These are phyloP conservation scores for Corylus avellana DNA, from an alignment of 306 rosid genomes.

Conservation along the genomic window DNA sequence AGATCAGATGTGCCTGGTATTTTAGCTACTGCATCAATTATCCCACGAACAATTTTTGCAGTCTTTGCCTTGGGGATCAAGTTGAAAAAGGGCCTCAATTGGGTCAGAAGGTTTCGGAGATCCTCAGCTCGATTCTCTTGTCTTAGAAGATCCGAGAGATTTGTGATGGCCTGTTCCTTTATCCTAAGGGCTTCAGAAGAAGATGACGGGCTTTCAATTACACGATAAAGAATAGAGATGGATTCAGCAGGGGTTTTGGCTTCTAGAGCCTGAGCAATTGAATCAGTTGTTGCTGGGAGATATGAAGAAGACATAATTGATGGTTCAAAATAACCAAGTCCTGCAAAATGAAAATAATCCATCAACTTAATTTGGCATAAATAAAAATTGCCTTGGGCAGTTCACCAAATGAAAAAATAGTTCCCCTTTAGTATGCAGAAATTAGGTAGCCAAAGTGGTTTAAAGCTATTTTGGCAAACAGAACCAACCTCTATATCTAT, in stretches of 20 bases:
- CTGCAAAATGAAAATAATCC: constrained; percentile 40
- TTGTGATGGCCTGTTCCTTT: constrained; percentile 82
- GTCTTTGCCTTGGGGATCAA: constrained; percentile 93
- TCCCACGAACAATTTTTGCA: constrained; percentile 87
- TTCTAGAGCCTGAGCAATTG: constrained; percentile 69
- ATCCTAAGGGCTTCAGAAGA: constrained; percentile 82
- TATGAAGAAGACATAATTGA: constrained; percentile 66
- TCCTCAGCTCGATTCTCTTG: constrained; percentile 91
- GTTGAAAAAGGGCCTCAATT: constrained; percentile 88
- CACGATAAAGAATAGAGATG: constrained; percentile 70
- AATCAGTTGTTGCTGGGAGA: constrained; percentile 56
- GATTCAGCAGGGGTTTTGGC: constrained; percentile 65
- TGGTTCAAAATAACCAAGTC: constrained; percentile 25
- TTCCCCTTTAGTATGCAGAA: background rate
- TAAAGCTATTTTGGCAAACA: background rate
- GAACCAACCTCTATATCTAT: background rate
- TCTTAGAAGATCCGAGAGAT: constrained; percentile 71
- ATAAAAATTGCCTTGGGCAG: background rate
- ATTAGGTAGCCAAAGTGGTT: background rate
- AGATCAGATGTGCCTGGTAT: constrained; percentile 86
- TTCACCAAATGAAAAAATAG: background rate
- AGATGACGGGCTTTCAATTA: constrained; percentile 81
- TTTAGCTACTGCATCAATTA: constrained; percentile 85
- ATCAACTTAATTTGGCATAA: background rate
- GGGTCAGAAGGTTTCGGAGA: constrained; percentile 85